phyloP scores from a whole-genome alignment of 2,329 filamentous ascomycete species.

The Fusarium foetens region DNA sequence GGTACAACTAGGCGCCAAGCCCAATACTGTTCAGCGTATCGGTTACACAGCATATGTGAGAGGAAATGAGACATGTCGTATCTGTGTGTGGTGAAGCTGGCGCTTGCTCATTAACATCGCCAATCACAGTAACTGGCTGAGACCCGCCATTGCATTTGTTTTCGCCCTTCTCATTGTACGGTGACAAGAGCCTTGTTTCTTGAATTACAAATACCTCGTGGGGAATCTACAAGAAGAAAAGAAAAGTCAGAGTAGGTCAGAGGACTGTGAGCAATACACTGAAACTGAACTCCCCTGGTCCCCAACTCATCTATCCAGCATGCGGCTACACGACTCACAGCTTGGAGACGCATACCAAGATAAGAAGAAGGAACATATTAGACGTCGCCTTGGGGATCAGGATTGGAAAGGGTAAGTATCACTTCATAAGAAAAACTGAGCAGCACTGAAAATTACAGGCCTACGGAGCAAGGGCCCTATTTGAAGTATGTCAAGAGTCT shows the following conservation, averaged over 20 bases:
- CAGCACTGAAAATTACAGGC: accelerated
- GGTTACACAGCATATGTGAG: not conserved
- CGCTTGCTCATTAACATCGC: not conserved
- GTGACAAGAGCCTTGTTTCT: not conserved
- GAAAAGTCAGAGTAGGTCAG: too few species aligned
- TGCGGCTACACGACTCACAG: not conserved
- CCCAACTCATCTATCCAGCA: accelerated
- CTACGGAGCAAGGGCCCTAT: accelerated
- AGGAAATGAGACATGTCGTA: not conserved
- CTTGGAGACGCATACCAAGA: not conserved
- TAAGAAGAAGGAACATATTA: accelerated
- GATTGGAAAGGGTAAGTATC: not conserved
- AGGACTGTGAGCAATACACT: accelerated
- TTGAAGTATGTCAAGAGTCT: not conserved
- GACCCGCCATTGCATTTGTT: accelerated
- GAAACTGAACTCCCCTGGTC: accelerated
- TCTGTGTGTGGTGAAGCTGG: not conserved
- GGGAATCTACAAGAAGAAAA: too few species aligned
- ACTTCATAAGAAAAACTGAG: accelerated
- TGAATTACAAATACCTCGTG: not conserved
- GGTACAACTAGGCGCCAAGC: too few species aligned
- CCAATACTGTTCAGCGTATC: not conserved
- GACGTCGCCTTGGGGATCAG: accelerated
- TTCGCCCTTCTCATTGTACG: not conserved
- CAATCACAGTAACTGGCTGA: not conserved